Percentiles rank a stretch among this genome's conserved stretches.
Evolutionary conservation across 768 basidiomycete genomes (phyloP).

Genomic region (Lentinula sp.): DNA sequence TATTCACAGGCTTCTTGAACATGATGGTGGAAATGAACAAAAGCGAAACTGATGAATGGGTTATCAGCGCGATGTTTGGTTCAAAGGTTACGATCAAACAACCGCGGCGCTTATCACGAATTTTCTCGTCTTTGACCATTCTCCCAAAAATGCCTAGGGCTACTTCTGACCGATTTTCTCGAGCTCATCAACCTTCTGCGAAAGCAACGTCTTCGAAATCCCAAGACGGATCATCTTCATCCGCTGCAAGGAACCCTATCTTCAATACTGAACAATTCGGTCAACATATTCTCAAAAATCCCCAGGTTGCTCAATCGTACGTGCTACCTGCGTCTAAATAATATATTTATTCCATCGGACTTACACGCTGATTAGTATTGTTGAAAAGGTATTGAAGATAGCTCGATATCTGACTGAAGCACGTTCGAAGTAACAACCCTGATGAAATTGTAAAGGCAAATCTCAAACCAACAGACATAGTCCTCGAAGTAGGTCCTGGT

Average conservation of each 20-base stretch:
- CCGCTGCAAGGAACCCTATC: constrained; percentile 71
- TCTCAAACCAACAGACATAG: constrained; percentile 88
- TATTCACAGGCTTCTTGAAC: constrained; percentile 76
- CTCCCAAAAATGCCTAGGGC: constrained; percentile 64
- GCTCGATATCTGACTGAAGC: not conserved
- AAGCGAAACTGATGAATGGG: too few relatives aligned
- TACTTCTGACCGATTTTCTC: constrained; percentile 66
- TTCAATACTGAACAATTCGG: constrained; percentile 96
- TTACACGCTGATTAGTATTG: constrained; percentile 35
- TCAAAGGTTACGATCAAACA: too few relatives aligned
- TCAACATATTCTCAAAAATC: constrained; percentile 96
- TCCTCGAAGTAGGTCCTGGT: constrained; percentile 96
- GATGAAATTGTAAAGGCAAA: constrained; percentile 56
- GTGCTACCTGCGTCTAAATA: constrained; percentile 14
- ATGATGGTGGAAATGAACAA: constrained; percentile 23
- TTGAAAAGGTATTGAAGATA: constrained; percentile 44
- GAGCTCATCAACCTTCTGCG: constrained; percentile 58
- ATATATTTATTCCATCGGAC: constrained; percentile 5
- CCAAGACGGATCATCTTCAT: constrained; percentile 35
- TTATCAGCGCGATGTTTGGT: too few relatives aligned
- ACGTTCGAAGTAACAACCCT: not conserved
- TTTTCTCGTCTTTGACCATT: not conserved
- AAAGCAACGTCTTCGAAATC: constrained; percentile 26
- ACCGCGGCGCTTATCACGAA: not conserved
- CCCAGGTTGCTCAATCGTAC: constrained; percentile 84